Percentiles rank a stretch among this genome's conserved stretches.
Conservation (phyloP, 2,329 filamentous ascomycete species). For the Calonectria ilicicola region DNA sequence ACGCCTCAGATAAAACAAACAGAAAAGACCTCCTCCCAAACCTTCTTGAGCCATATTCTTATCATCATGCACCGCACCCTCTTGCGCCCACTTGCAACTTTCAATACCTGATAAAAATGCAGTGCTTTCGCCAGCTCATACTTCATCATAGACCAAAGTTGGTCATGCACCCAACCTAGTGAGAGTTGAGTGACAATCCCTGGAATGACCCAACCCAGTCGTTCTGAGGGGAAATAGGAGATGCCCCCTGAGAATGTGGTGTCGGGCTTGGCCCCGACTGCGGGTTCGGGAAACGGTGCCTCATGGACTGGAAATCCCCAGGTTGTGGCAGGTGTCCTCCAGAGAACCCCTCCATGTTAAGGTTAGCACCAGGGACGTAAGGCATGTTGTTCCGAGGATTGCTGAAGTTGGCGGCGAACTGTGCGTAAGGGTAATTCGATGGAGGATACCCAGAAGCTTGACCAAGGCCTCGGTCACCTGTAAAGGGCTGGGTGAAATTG, state of each 20-base stretch:
- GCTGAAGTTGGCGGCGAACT: constrained; percentile 47
- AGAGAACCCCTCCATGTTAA: constrained; percentile 46
- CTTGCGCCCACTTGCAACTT: constrained; percentile 16
- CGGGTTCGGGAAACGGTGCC: constrained; percentile 60
- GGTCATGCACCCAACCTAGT: constrained; percentile 46
- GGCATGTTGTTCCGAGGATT: constrained; percentile 46
- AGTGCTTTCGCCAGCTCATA: not conserved
- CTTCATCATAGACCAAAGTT: constrained; percentile 7
- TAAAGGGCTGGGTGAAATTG: constrained; percentile 56
- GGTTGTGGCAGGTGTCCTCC: constrained; percentile 49
- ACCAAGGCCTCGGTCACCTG: constrained; percentile 55
- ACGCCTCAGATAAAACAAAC: constrained; percentile 35
- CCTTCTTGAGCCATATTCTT: constrained; percentile 24
- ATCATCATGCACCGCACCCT: constrained; percentile 19
- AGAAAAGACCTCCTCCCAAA: constrained; percentile 29
- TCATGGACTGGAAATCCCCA: constrained; percentile 59
- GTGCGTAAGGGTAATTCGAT: constrained; percentile 51
- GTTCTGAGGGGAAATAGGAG: constrained; percentile 57
- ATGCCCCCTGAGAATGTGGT: constrained; percentile 53
- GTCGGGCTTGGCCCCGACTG: constrained; percentile 50
- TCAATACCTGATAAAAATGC: constrained; percentile 15
- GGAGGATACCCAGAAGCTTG: constrained; percentile 50
- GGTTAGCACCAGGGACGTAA: constrained; percentile 45
- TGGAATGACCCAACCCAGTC: constrained; percentile 77
- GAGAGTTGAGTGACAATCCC: constrained; percentile 77